Evolutionary conservation across 2,329 filamentous ascomycete genomes (phyloP), one percentile per base, ranked within the genome.

Genomic region (Chrysoporthe cubensis): DNA sequence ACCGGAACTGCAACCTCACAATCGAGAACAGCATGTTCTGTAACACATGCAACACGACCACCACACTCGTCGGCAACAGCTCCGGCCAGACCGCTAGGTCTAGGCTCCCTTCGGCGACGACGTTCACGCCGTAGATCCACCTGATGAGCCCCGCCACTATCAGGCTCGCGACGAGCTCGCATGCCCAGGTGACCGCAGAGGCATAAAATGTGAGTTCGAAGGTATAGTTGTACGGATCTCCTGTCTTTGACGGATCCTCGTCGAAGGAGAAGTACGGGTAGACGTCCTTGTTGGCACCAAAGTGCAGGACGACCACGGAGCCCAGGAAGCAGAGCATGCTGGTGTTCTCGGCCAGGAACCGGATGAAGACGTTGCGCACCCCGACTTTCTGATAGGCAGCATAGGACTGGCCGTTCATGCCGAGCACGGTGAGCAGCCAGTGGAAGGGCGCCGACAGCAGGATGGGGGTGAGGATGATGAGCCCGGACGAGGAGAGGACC

Each of bases 1-100:
- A 78, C 46, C 77, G 81, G 72, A 91, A 91, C 71, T 87, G 84
- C 74, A 91, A 78, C 71, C 88, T 83, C 46, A 90, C 86, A 73
- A 91, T 91, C 58, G 87, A 88, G 78, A 91, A 91, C 66, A 91
- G 77, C 89, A 91, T 91, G 76, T 91, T 91, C 78, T 91, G 89
- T 77, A 91, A 75, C 62, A 91, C 89, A 73, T 91, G 89, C 75
- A 91, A 79, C 80, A 87, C 88, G 32, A 90, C 88, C 32, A 86
- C 87, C 26, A 89, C 86, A 65, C 86, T 87, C 3, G 89, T 90
- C 21, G 89, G 89, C 73, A 91, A 77, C 73, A 91, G 77, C 79
- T 91, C 89, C 2, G 89, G 88, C 87, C 88, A 91, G 66, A 87
- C 85, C 7, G 84, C 85, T 71, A 91, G 79, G 76, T 91, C 89